Base-by-base conservation (phyloP, 805 yeast species). In the Metschnikowia kofuensis region DNA sequence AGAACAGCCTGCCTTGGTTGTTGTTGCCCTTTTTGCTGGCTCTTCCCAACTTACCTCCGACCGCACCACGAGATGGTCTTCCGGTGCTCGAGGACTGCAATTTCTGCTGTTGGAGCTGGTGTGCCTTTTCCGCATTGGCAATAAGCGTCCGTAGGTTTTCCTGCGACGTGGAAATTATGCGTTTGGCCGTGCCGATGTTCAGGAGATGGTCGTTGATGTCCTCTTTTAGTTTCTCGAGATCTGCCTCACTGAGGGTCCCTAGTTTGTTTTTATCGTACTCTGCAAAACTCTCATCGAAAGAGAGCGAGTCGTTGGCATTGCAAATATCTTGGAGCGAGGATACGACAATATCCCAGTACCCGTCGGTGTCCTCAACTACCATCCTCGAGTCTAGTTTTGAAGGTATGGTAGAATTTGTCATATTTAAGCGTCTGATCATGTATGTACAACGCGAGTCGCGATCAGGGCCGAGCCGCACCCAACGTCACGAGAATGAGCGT, bases 241-340 rank as follows among this genome's bases (percentile, higher is more conserved):
- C 78, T 6, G 65, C 75, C 32, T 63, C 68, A 28, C 64, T 55
- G 52, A 68, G 45, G 14, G 62, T 65, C n/a, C 61, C 60, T 13
- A 68, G 58, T 37, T 60, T 66, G 37, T 39, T 44, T 1, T 62
- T 63, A 12, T 62, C 55, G 48, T 64, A 50, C 55, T 66, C 58
- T 7, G 55, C 55, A 52, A 65, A 62, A n/a, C 62, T 52, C 38
- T 65, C 60, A 52, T 83, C 84, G 48, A 85, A 78, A 2, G 77
- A 63, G 5, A 71, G 61, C 12, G 77, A 70, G 55, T 82, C 87
- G 57, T 83, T 83, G 28, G 81, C 73, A 53, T 80, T 84, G 63
- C 82, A 82, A 10, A 84, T 74, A 56, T 85, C 90, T 61, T 85
- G 90, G 15, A 85, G 67, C 1, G 86, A 82, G 7, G 89, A 75